Percentiles rank a stretch among this genome's conserved stretches.
phyloP scores from a whole-genome alignment of 805 yeast genomes.

The Ogataea nonfermentans region DNA sequence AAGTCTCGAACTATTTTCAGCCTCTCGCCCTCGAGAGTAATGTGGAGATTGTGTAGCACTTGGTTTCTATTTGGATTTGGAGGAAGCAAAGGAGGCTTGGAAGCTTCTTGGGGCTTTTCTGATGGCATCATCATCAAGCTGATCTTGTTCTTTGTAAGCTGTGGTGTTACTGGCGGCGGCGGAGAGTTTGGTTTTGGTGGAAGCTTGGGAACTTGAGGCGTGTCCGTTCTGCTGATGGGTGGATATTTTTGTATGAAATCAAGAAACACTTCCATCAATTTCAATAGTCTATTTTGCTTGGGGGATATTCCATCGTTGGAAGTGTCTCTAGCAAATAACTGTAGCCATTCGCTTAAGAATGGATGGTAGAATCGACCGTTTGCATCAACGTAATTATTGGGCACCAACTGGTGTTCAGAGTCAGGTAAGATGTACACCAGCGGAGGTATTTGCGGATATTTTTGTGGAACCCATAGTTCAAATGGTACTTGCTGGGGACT shows the following conservation, averaged over 20 bases:
- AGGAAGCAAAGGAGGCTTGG: constrained; percentile 28
- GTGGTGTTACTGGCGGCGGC: constrained; percentile 5
- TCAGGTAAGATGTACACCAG: constrained; percentile 55
- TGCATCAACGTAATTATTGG: constrained; percentile 65
- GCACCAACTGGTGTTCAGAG: constrained; percentile 43
- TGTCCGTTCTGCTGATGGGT: constrained; percentile 10
- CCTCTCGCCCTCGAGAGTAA: constrained; percentile 9
- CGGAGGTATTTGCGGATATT: constrained; percentile 71
- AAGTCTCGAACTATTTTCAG: constrained; percentile 12
- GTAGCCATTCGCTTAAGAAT: constrained; percentile 55
- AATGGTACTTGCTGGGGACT: constrained; percentile 55
- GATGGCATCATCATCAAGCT: constrained; percentile 9
- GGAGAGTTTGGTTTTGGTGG: constrained; percentile 10
- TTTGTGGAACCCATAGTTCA: constrained; percentile 73
- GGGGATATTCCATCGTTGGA: constrained; percentile 28
- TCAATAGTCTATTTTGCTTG: constrained; percentile 28
- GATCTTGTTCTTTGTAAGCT: constrained; percentile 9
- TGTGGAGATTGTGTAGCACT: constrained; percentile 11
- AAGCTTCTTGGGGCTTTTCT: constrained; percentile 3
- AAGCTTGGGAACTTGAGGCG: constrained; percentile 4
- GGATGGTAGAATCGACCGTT: constrained; percentile 76
- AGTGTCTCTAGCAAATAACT: constrained; percentile 16
- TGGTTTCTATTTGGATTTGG: constrained; percentile 28
- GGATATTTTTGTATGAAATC: constrained; percentile 20
- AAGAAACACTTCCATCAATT: constrained; percentile 21